Evolutionary conservation across 2,329 filamentous ascomycete genomes (phyloP), one percentile per base, ranked within the genome.

Genomic region (Fusarium sp.): DNA sequence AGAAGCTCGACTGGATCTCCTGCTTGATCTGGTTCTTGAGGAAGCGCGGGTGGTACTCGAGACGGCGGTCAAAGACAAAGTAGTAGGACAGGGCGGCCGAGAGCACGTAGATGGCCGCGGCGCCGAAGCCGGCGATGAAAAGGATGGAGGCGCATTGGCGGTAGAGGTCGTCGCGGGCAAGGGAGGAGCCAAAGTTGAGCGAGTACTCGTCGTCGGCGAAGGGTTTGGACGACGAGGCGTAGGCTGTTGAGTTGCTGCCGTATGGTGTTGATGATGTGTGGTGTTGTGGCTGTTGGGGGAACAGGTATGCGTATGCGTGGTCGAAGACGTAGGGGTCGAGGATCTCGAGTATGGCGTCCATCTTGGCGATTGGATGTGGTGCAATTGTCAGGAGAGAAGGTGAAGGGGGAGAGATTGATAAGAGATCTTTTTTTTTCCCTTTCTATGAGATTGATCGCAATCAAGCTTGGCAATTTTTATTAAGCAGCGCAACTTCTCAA

Each of bases 51-150:
- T 82, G 80, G 61, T 81, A 69, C 68, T 80, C 78, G 46, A 80
- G 73, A 11, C 78, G 76, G 13, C 76, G 73, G 68, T 82, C 80
- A 59, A 80, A 82, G 52, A 93, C 79, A 77, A 91, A 86, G 76
- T 88, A 77, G 78, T 93, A 93, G 31, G 90, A 92, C 12, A 91
- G 78, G 34, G 85, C 82, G 24, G 89, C 87, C 73, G 86, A 90
- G 64, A 88, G 66, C 73, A 89, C 90, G 80, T 92, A 93, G 29
- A 75, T 67, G 35, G 61, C 38, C 12, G 75, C 71, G 50, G 76
- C 77, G 53, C 77, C 78, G 29, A 78, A 49, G 60, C 77, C 74
- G 22, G 77, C 77, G 48, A 79, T 63, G 61, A 76, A 46, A 10
- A 79, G 66, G 45, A 80, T 72, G 1, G 77, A 79, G 46, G 73